These are phyloP conservation scores for Hypoxylon rickii DNA, from an alignment of 495 filamentous ascomycete species.

Conservation along the genomic window DNA sequence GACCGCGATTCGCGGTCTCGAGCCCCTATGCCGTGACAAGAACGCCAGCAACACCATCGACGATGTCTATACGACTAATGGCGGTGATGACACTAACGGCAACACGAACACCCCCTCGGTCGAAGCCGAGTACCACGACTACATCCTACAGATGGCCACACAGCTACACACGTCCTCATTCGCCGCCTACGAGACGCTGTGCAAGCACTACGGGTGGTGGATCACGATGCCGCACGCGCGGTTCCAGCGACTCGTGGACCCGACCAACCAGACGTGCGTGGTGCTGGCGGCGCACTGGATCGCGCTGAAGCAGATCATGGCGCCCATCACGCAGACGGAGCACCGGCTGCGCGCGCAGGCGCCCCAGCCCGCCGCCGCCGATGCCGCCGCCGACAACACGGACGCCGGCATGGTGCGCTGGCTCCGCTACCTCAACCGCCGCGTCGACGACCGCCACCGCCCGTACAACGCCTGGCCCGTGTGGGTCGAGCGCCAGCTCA, in stretches of 20 bases:
- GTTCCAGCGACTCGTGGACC: slow-evolving; percentile 58
- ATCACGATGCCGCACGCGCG: slow-evolving; percentile 55
- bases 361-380: not conserved
- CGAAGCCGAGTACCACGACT: slow-evolving; percentile 41
- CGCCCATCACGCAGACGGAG: slow-evolving; percentile 47
- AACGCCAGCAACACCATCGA: not conserved
- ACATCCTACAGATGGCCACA: slow-evolving; percentile 40
- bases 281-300: slow-evolving; percentile 65
- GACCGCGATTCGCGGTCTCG: slow-evolving; percentile 39
- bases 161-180: slow-evolving; percentile 40
- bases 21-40: slow-evolving; percentile 37
- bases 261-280: slow-evolving; percentile 51
- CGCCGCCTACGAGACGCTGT: slow-evolving; percentile 45
- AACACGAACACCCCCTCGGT: slow-evolving; percentile 4
- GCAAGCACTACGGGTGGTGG: slow-evolving; percentile 52
- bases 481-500: slow-evolving; percentile 53
- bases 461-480: slow-evolving; percentile 51
- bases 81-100: not conserved
- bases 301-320: slow-evolving; percentile 61
- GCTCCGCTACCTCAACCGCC: slow-evolving; percentile 48
- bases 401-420: slow-evolving; percentile 44
- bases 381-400: slow-evolving; percentile 10
- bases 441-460: slow-evolving; percentile 44
- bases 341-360: slow-evolving; percentile 17
- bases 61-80: not conserved